A percentile compares a stretch with the other conserved stretches of the same genome.
Conservation (phyloP, 352 stramenopile species). For the Phytophthora kernoviae region DNA sequence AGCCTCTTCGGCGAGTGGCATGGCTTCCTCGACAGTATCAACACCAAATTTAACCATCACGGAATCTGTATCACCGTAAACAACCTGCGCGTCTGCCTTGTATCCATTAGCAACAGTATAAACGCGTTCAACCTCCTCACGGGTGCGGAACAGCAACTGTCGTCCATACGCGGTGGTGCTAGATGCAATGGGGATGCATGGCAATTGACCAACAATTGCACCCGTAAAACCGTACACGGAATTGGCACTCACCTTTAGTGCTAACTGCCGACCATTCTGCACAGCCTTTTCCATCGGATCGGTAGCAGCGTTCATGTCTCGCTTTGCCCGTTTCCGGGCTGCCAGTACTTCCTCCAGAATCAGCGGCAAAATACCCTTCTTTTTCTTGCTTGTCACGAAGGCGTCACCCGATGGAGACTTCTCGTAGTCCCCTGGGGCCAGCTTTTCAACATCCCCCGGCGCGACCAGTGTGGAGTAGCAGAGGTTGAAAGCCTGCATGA, state of each 20-base stretch:
- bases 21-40: constrained; percentile 95
- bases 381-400: constrained; percentile 95
- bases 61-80: constrained; percentile 99
- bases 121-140: constrained; percentile 95
- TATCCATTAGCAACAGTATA: constrained; percentile 96
- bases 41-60: constrained; percentile 99
- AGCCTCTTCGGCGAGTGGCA: constrained; percentile 97
- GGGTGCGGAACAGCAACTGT: constrained; percentile 96
- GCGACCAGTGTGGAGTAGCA: constrained; percentile 99
- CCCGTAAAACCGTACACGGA: constrained; percentile 99
- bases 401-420: constrained; percentile 96
- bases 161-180: constrained; percentile 98
- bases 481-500: constrained; percentile 99
- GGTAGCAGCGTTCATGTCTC: constrained; percentile 99
- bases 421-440: constrained; percentile 82
- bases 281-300: constrained; percentile 99
- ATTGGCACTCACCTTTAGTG: constrained; percentile 98
- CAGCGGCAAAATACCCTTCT: constrained; percentile 98
- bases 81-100: constrained; percentile 94
- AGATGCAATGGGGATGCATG: constrained; percentile 98
- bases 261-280: constrained; percentile 98
- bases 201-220: constrained; percentile 97
- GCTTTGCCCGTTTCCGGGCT: constrained; percentile 98
- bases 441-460: constrained; percentile 60
- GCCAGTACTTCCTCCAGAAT: constrained; percentile 98